Base-by-base conservation (phyloP, 805 yeast genomes). In the Ogataea methanolica region DNA sequence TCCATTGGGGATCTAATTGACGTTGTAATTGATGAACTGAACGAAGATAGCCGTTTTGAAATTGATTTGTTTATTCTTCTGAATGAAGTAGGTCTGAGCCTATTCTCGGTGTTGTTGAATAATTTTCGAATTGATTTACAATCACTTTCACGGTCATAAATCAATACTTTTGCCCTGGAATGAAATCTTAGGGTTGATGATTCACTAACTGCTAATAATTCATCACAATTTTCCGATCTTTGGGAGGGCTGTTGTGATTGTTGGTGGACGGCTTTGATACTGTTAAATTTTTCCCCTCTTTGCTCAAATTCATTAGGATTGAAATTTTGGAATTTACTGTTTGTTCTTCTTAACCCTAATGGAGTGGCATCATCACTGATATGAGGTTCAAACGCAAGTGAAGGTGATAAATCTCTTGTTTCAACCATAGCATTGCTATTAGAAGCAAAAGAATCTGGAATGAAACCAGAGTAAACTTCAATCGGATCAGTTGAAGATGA, bases 81-180 rank as follows among this genome's bases (percentile, higher is more conserved):
- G 16, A 56, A 42, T 1, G 61, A 48, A 33, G 48, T 52, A 4
- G 53, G 23, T 4, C 45, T 42, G 7, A 29, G 23, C 22, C 39
- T 36, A 21, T 42, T 47, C 14, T 46, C 33, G 15, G 23, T 47
- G 4, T 48, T 36, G n/a, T 45, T 43, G 45, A 54, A 57, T 9
- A 52, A 45, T 33, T 51, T 48, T 41, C 55, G 39, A 3, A 57
- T 47, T 16, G 60, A 54, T n/a, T 46, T 53, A 43, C 58, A 52
- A 22, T 55, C 53, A 35, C 55, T 54, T 29, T 56, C 56, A 22
- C 52, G 49, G 34, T 57, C 61, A 26, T 54, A 58, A 12, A 58
- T 51, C 38, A 58, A 41, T 15, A 58, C 52, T 17, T 51, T 52
- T 14, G 61, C 57, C 39, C 56, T 52, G n/a, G 57, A 47, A 38